Base-by-base conservation (phyloP, 2,329 filamentous ascomycete species). In the Penicillium corylophilum region DNA sequence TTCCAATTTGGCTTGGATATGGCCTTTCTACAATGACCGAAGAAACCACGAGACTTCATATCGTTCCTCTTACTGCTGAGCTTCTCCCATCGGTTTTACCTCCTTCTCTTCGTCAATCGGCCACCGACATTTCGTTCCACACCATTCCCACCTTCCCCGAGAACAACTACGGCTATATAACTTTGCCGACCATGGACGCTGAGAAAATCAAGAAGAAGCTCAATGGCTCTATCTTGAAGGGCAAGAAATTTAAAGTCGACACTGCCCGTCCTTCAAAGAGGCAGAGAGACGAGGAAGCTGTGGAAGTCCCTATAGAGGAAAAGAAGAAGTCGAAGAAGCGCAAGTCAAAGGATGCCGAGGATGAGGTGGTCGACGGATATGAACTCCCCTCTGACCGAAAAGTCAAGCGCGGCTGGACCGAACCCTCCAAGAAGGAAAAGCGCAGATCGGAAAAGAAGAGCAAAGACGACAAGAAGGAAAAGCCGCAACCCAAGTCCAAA, bases 201-300 rank as follows among this genome's bases (percentile, higher is more conserved):
- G 88, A 93, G n/a, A 95, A 91, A 71, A 74, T 97, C 48, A 90
- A 86, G 75, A 93, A 88, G 75, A 97, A 94, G 75, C 80, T 97
- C 44, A 89, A 96, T 77, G 93, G 93, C 28, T 83, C 87, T 2
- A 87, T 89, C 22, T 75, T 99, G 50, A 94, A 88, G 68, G 94
- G 94, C 8, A 79, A 80, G 54, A 97, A 96, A 73, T 83, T 97
- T 63, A 84, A 84, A 53, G 83, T 99, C 53, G 90, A 96, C 63
- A 85, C 87, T 57, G 94, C 94, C 6, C 84, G 84, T 44, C 84
- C 88, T 0, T 78, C 83, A 59, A 82, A 84, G 74, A 77, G 57
- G 65, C 75, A 74, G 69, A 43, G 68, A 68, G 59, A 69, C 48
- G 59, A 74, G 71, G 57, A 79, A 67, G 65, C 63, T 12, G 66